These are phyloP conservation scores for Chaetomidium leptoderma DNA, from an alignment of 495 filamentous ascomycete species.

Conservation along the genomic window DNA sequence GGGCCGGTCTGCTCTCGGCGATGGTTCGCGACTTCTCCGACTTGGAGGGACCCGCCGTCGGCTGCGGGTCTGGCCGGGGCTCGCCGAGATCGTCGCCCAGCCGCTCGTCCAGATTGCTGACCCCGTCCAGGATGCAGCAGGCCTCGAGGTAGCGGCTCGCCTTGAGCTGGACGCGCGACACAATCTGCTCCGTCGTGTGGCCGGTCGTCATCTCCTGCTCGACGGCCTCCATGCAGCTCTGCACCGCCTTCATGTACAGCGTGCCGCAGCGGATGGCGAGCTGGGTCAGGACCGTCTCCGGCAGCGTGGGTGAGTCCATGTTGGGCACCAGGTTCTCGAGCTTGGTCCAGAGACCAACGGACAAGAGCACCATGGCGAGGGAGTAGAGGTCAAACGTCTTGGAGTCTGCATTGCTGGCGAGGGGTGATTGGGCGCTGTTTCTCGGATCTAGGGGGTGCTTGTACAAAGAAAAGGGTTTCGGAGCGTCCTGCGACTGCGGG, in stretches of 20 bases:
- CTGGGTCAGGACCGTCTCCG: constrained; percentile 51
- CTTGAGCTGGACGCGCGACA: constrained; percentile 40
- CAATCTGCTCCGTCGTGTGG: constrained; percentile 39
- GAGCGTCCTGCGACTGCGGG: constrained; percentile 41
- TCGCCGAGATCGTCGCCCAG: constrained; percentile 39
- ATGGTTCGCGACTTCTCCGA: constrained; percentile 11
- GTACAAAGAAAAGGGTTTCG: constrained; percentile 55
- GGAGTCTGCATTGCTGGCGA: constrained; percentile 43
- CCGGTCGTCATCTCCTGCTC: constrained; percentile 56
- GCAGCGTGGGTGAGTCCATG: constrained; percentile 31
- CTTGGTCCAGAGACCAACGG: constrained; percentile 85
- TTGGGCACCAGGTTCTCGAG: constrained; percentile 55
- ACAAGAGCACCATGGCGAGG: constrained; percentile 75
- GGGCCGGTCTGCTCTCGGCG: not conserved
- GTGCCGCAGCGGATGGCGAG: constrained; percentile 69
- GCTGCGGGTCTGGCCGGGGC: constrained; percentile 15
- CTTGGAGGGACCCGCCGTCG: constrained; percentile 9
- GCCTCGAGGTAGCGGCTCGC: constrained; percentile 46
- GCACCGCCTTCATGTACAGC: constrained; percentile 75
- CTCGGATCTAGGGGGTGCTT: constrained; percentile 72
- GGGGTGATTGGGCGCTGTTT: constrained; percentile 48
- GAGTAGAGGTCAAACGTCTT: constrained; percentile 79
- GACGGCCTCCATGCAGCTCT: constrained; percentile 71
- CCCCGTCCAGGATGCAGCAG: constrained; percentile 48
- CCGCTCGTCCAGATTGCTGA: constrained; percentile 46